phyloP scores from a whole-genome alignment of 208 protist genomes.

The Crithidia acanthocephali region DNA sequence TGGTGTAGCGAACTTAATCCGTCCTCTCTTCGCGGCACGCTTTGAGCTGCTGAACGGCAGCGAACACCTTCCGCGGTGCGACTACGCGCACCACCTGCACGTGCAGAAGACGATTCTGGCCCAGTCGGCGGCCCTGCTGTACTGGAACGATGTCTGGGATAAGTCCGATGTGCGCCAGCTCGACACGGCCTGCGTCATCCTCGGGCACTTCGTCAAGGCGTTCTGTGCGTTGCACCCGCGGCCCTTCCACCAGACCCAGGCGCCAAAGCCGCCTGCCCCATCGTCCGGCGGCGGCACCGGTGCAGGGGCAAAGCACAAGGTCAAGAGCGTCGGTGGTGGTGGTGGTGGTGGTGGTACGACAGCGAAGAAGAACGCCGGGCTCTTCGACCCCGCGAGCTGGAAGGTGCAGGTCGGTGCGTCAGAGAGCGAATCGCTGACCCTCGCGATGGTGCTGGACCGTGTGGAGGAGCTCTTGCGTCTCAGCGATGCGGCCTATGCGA shows the following conservation, averaged over 20 bases:
- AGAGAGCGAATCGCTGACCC: constrained; percentile 40
- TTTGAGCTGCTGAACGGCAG: constrained; percentile 82
- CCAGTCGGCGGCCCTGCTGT: constrained; percentile 65
- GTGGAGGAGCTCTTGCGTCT: constrained; percentile 72
- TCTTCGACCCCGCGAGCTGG: constrained; percentile 34
- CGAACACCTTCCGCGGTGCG: constrained; percentile 71
- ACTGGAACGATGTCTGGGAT: constrained; percentile 76
- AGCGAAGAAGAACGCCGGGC: background rate
- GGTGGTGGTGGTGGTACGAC: background rate
- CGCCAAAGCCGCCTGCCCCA: background rate
- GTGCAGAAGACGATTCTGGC: constrained; percentile 68
- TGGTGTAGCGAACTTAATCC: constrained; percentile 42
- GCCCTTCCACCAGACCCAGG: constrained; percentile 57
- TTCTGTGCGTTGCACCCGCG: constrained; percentile 69
- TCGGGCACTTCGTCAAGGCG: constrained; percentile 79
- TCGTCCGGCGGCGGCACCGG: background rate
- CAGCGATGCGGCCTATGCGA: constrained; percentile 34
- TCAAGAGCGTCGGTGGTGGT: constrained; percentile 8
- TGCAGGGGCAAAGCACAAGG: background rate
- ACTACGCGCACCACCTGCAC: constrained; percentile 54
- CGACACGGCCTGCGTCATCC: constrained; percentile 73
- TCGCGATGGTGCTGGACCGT: constrained; percentile 60
- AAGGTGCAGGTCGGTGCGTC: constrained; percentile 41
- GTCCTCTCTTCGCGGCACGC: constrained; percentile 66
- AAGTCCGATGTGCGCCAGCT: constrained; percentile 67